These are phyloP conservation scores for Citrullus amarus DNA, from an alignment of 306 rosid genomes.

Conservation along the genomic window DNA sequence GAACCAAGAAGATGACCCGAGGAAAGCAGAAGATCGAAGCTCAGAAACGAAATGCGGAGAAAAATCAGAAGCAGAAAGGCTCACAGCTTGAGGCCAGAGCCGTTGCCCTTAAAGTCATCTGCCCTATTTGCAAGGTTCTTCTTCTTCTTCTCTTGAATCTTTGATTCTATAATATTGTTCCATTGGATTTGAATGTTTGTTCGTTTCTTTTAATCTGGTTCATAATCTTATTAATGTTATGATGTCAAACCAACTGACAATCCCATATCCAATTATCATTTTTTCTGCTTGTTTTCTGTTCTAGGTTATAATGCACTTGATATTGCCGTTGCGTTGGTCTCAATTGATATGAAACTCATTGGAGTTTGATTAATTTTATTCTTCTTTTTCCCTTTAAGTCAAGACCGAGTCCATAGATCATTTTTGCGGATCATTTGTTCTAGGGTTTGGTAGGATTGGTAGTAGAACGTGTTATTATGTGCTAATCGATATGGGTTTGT, in stretches of 20 bases:
- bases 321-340: background rate
- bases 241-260: background rate
- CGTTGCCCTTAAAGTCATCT: slow-evolving; percentile 61
- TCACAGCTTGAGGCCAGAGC: slow-evolving; percentile 92
- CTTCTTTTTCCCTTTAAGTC: background rate
- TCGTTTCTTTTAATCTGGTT: background rate
- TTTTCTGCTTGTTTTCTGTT: background rate
- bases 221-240: background rate
- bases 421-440: background rate
- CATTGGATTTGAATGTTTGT: background rate
- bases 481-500: background rate
- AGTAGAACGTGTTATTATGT: background rate
- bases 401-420: background rate
- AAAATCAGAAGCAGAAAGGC: slow-evolving; percentile 65
- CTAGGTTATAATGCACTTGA: background rate
- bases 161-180: background rate
- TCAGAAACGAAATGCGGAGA: slow-evolving; percentile 71
- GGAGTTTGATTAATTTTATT: background rate
- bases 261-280: background rate
- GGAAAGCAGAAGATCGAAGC: slow-evolving; percentile 99
- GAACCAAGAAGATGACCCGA: slow-evolving; percentile 47
- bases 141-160: background rate
- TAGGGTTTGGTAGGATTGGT: background rate
- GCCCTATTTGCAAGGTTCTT: slow-evolving; percentile 82
- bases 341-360: background rate